Percentiles rank a stretch among this genome's conserved stretches.
Conservation (phyloP, 139 green algal species). For the Zygnema circumcarinatum region DNA sequence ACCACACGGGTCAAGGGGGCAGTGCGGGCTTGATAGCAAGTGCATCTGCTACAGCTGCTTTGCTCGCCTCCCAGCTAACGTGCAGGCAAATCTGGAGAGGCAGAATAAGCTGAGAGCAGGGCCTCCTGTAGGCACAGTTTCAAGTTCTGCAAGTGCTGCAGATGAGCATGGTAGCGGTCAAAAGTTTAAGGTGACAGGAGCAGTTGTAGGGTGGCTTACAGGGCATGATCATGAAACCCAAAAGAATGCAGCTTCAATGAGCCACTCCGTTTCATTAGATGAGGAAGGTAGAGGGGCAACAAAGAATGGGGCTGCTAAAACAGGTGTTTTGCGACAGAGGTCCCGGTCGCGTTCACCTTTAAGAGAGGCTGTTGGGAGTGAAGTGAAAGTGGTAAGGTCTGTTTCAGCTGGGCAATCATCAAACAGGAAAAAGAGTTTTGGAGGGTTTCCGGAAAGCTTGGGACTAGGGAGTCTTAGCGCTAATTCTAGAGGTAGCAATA, state of each 20-base stretch:
- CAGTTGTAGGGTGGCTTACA: background rate
- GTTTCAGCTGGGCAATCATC: background rate
- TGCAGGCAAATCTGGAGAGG: slow-evolving; percentile 9
- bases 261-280: too few relatives aligned
- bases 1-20: slow-evolving; percentile 67
- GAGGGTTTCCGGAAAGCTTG: background rate
- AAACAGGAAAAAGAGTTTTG: background rate
- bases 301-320: too few relatives aligned
- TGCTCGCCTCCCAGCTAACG: slow-evolving; percentile 21
- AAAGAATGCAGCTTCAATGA: background rate
- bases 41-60: slow-evolving; percentile 77
- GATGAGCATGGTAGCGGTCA: background rate
- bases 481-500: background rate
- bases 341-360: background rate
- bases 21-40: slow-evolving; percentile 69
- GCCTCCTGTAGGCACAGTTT: background rate
- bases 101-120: slow-evolving; percentile 44
- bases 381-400: background rate
- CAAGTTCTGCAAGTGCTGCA: background rate
- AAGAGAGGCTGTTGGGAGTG: background rate
- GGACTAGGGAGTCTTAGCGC: background rate
- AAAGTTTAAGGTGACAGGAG: background rate
- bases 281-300: too few relatives aligned
- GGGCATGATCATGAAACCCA: background rate
- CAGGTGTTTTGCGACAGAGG: background rate